Conservation (phyloP, 495 filamentous ascomycete genomes). For the Penicillium chermesinum region DNA sequence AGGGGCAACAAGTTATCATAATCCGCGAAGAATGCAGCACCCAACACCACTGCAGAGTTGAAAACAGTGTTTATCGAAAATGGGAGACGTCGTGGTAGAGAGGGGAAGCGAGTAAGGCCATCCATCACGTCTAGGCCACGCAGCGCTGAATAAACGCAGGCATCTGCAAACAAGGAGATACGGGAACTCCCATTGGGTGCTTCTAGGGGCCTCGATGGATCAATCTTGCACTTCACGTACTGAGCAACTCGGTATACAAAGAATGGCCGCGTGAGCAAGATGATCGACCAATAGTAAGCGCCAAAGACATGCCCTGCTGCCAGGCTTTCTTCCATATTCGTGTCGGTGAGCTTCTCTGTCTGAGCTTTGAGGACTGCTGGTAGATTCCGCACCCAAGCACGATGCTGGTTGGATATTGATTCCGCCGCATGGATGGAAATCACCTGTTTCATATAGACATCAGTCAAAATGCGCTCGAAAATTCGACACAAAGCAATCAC, state of each 20-base stretch:
- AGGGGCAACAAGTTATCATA: conserved; percentile 55
- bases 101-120: conserved; percentile 50
- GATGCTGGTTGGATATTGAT: conserved; percentile 57
- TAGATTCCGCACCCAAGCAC: conserved; percentile 35
- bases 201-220: conserved; percentile 18
- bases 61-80: conserved; percentile 73
- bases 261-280: conserved; percentile 64
- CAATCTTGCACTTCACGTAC: conserved; percentile 37
- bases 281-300: conserved; percentile 68
- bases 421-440: conserved; percentile 63
- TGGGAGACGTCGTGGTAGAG: conserved; percentile 63
- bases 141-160: conserved; percentile 65
- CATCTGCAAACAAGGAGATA: conserved; percentile 62
- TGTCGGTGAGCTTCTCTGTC: conserved; percentile 32
- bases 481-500: conserved; percentile 49
- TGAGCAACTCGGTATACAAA: conserved; percentile 53
- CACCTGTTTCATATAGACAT: conserved; percentile 64
- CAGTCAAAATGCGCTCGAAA: conserved; percentile 61
- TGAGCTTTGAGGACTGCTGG: conserved; percentile 31
- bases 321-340: conserved; percentile 50
- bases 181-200: conserved; percentile 30
- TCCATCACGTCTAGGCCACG: conserved; percentile 60
- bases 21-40: conserved; percentile 64
- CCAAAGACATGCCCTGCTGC: conserved; percentile 63
- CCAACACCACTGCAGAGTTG: conserved; percentile 61